Base-by-base conservation (phyloP, 2,329 filamentous ascomycete genomes). In the Fusarium vanettenii region DNA sequence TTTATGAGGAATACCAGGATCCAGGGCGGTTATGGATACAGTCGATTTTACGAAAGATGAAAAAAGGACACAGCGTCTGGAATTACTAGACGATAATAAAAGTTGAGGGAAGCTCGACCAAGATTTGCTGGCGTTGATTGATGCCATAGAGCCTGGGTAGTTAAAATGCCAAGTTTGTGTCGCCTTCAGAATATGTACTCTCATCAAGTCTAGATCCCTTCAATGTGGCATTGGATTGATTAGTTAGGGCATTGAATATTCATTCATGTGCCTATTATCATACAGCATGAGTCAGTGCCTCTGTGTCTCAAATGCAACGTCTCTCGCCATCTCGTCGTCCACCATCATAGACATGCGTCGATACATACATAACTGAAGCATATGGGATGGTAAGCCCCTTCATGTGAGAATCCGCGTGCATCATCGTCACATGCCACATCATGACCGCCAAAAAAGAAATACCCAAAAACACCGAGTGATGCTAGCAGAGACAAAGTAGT, bases 391-490 rank as follows among this genome's bases (percentile, higher is more conserved):
- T 29, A 31, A 55, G 5, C 27, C 48, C 25, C 48, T 31, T 52
- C 25, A 25, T 52, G 25, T 52, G 25, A 52, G 48, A 52, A 52
- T 52, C 48, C 48, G 43, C n/a, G 33, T 22, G 22, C 35, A 57
- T 56, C 33, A 57, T 56, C 33, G 27, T 33, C 27, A 41, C 31
- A 60, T 57, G 57, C 39, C 48, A 48, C 25, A 56, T 50, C 39
- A 74, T 60, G 31, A 56, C 56, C 45, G 52, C 45, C 43, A 52
- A 50, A 64, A 63, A 39, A 45, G 55, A 39, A 66, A 64, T 29
- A 70, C 22, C 50, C 62, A 62, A 65, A 65, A 66, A 73, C 67
- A 74, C 64, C 67, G 33, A 64, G 25, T 61, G 60, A 76, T 74
- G 67, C 62, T 60, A 69, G 18, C 55, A 64, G 33, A 72, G 70